Conservation (phyloP, 306 rosid species). For the Dicorynia guianensis region DNA sequence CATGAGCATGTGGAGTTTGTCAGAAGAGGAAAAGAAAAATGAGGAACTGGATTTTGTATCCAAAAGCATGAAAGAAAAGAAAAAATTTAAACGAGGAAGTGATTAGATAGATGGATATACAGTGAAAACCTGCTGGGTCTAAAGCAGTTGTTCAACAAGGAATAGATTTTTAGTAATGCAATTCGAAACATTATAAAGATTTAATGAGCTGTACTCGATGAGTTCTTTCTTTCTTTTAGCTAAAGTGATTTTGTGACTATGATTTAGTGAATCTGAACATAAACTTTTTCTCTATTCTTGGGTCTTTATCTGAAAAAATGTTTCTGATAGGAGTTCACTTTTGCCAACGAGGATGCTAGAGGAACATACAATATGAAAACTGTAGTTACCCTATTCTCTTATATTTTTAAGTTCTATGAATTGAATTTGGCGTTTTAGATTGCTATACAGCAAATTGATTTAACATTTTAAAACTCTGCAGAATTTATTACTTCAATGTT, state of each 20-base stretch:
- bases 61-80: conserved; percentile 15
- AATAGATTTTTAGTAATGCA: too few species aligned
- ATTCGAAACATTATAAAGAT: too few species aligned
- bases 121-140: conserved; percentile 45
- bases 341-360: conserved; percentile 22
- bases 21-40: conserved; percentile 52
- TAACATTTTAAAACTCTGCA: neutral
- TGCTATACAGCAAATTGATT: too few species aligned
- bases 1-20: conserved; percentile 74
- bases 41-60: conserved; percentile 54
- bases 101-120: conserved; percentile 7
- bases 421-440: too few species aligned
- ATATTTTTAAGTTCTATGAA: too few species aligned
- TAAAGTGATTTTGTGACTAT: too few species aligned
- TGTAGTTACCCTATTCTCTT: too few species aligned
- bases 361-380: conserved; percentile 7
- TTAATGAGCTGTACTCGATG: too few species aligned
- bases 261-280: neutral
- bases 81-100: neutral
- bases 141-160: neutral
- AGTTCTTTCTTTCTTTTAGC: too few species aligned
- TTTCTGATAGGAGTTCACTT: conserved; percentile 11
- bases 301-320: conserved; percentile 30
- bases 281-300: conserved; percentile 37
- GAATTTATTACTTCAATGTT: conserved; percentile 35